Evolutionary conservation across 2,329 filamentous ascomycete species (phyloP), one percentile per base, ranked within the genome.

Genomic region (Exophiala bonariae): DNA sequence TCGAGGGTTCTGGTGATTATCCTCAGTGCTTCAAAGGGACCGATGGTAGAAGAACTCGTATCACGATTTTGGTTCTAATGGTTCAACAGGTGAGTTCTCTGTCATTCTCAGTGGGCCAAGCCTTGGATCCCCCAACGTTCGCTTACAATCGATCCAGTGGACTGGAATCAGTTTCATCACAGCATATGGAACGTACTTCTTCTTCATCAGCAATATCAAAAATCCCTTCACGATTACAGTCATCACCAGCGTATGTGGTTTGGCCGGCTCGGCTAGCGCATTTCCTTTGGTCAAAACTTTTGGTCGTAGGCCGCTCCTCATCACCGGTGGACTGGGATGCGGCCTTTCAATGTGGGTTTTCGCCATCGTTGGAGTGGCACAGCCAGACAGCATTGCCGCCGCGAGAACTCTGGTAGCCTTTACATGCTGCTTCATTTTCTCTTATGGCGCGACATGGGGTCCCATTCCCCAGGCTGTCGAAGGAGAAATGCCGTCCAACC

Each of bases 21-120:
- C 30, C 56, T 13, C 62, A 66, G 32, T 61, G 59, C 42, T 61
- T 64, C 41, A 54, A 51, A 18, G 60, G 61, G 2, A 54, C 36
- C 14, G 54, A 66, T 19, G 53, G 60, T 10, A 65, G 69, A 1
- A 65, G 69, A 2, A 72, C 68, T 2, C 68, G 70, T 45, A 68
- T 72, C 22, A 60, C 61, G 2, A 19, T 20, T 32, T 13, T 32
- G 4, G 11, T 36, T 2, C n/a, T 36, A 8, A 18, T 22, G 18
- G 19, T 30, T 8, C 41, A 44, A 20, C 18, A 20, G 13, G 20
- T 44, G 23, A 16, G 11, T 26, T 26, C n/a, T n/a, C n/a, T n/a
- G n/a, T n/a, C n/a, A n/a, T n/a, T n/a, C n/a, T n/a, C n/a, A n/a
- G n/a, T n/a, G n/a, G n/a, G n/a, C n/a, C n/a, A n/a, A n/a, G n/a